Conservation (phyloP, 1,139 yeast genomes). For the Suhomyces anneliseae region DNA sequence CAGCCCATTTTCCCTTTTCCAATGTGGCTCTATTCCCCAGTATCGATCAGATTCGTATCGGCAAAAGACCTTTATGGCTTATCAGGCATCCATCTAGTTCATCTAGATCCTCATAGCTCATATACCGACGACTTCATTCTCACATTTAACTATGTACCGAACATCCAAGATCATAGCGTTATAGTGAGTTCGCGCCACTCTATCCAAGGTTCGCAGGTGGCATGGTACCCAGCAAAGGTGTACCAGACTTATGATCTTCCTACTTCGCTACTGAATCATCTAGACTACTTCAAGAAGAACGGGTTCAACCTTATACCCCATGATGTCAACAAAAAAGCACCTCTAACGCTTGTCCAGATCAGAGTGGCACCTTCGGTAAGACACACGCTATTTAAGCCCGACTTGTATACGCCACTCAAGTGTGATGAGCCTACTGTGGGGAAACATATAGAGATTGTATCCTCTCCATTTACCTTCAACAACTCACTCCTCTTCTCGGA, state of each 20-base stretch:
- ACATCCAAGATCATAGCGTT: constrained; percentile 16
- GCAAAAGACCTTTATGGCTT: constrained; percentile 21
- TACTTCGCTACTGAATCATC: constrained; percentile 1
- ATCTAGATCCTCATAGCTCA: constrained; percentile 9
- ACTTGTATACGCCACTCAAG: not conserved
- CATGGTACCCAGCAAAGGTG: constrained; percentile 23
- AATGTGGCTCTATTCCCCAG: constrained; percentile 27
- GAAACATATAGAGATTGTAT: constrained; percentile 25
- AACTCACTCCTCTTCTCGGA: constrained; percentile 57
- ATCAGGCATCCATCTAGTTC: constrained; percentile 29
- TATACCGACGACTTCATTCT: constrained; percentile 18
- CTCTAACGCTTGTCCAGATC: constrained; percentile 1
- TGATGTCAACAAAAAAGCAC: constrained; percentile 15
- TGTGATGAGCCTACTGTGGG: constrained; percentile 6
- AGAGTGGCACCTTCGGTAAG: not conserved
- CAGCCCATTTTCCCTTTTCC: not conserved
- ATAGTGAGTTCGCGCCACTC: constrained; percentile 18
- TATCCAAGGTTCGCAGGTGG: constrained; percentile 15
- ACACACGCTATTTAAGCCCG: constrained; percentile 22
- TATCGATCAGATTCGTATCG: constrained; percentile 26
- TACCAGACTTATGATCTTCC: constrained; percentile 7
- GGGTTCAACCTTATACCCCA: constrained; percentile 34
- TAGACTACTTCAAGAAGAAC: constrained; percentile 19
- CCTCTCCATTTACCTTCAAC: constrained; percentile 60
- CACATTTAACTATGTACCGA: constrained; percentile 20